Percentiles rank a stretch among this genome's conserved stretches.
Conservation (phyloP, 257 asterid species). For the Hygrophila difformis region DNA sequence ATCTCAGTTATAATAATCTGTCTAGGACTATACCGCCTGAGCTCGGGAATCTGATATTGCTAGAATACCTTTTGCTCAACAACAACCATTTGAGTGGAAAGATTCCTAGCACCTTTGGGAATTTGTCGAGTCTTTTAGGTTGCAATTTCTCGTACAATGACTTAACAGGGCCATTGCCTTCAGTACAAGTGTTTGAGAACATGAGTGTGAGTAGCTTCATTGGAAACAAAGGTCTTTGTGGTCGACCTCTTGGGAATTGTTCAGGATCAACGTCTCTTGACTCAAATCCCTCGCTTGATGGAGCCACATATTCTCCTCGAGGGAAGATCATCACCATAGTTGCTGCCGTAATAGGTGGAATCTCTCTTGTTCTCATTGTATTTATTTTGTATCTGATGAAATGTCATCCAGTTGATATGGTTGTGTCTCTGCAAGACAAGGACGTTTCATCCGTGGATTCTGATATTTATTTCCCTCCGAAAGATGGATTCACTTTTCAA, state of each 20-base stretch:
- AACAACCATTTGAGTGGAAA: slow-evolving; percentile 64
- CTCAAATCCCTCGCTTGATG: slow-evolving; percentile 14
- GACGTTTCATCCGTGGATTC: slow-evolving; percentile 38
- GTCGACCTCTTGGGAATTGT: slow-evolving; percentile 64
- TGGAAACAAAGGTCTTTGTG: slow-evolving; percentile 74
- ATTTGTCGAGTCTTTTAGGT: slow-evolving; percentile 62
- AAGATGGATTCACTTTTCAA: slow-evolving; percentile 76
- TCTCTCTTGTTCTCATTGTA: slow-evolving; percentile 61
- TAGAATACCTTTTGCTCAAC: slow-evolving; percentile 58
- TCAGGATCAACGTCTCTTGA: slow-evolving; percentile 16
- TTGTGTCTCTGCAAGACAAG: slow-evolving; percentile 26
- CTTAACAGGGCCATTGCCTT: slow-evolving; percentile 63
- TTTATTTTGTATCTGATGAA: slow-evolving; percentile 53
- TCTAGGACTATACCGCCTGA: slow-evolving; percentile 66
- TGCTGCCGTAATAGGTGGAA: slow-evolving; percentile 64
- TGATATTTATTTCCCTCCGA: slow-evolving; percentile 74
- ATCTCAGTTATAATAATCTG: slow-evolving; percentile 63
- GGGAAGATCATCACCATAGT: slow-evolving; percentile 53
- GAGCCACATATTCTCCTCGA: slow-evolving; percentile 24
- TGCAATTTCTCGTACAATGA: slow-evolving; percentile 73
- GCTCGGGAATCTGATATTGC: slow-evolving; percentile 64
- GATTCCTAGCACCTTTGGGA: slow-evolving; percentile 68
- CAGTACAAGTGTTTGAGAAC: slow-evolving; percentile 51
- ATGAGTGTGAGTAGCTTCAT: slow-evolving; percentile 63
- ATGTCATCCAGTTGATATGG: slow-evolving; percentile 33